These are phyloP conservation scores for Peniophora sp. DNA, from an alignment of 1,284 basidiomycete species.

Conservation along the genomic window DNA sequence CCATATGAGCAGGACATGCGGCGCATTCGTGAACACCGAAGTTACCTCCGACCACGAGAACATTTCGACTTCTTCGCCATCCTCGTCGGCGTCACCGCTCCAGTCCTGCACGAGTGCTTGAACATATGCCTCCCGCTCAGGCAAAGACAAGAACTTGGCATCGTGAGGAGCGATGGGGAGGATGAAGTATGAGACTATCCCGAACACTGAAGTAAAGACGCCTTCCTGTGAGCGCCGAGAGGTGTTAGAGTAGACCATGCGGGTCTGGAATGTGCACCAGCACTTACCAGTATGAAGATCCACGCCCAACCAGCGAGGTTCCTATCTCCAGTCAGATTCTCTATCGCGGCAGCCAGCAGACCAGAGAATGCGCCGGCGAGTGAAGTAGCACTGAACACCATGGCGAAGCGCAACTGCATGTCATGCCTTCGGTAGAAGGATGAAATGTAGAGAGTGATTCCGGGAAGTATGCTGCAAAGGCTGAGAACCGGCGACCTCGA, in stretches of 20 bases:
- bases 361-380: constrained; percentile 40
- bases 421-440: constrained; percentile 18
- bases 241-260: neutral
- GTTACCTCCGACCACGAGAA: constrained; percentile 18
- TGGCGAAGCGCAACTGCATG: constrained; percentile 17
- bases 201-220: constrained; percentile 30
- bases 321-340: constrained; percentile 16
- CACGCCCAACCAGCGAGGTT: constrained; percentile 16
- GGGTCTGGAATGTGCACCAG: constrained; percentile 14
- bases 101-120: constrained; percentile 20
- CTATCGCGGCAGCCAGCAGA: constrained; percentile 12
- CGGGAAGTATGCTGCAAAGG: constrained; percentile 13
- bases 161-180: constrained; percentile 30
- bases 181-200: constrained; percentile 27
- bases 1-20: constrained; percentile 14
- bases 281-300: constrained; percentile 22
- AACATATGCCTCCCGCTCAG: constrained; percentile 24
- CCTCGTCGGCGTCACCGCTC: constrained; percentile 15
- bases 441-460: constrained; percentile 15
- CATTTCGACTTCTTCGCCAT: constrained; percentile 13
- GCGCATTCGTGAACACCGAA: constrained; percentile 19
- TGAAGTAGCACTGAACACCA: constrained; percentile 50
- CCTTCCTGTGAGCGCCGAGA: constrained; percentile 31
- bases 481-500: neutral
- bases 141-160: constrained; percentile 24